Percentiles rank a stretch among this genome's conserved stretches.
Conservation (phyloP, 306 rosid species). For the Rosa chinensis region DNA sequence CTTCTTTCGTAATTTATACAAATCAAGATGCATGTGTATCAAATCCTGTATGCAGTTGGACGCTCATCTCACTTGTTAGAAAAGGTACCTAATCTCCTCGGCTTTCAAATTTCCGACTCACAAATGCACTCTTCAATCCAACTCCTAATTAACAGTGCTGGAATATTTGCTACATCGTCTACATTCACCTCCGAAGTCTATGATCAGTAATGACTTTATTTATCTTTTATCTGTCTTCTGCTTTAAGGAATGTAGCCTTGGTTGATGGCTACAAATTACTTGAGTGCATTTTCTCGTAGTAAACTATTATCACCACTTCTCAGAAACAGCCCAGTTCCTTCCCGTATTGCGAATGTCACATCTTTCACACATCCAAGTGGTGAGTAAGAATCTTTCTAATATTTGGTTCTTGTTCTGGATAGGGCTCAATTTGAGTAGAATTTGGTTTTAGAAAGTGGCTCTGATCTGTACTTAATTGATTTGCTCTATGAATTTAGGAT, state of each 20-base stretch:
- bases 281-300: no score
- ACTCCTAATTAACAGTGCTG: conserved; percentile 81
- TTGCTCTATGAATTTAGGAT: not conserved
- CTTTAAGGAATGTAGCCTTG: not conserved
- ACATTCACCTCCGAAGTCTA: no score
- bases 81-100: not conserved
- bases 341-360: no score
- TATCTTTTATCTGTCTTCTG: no score
- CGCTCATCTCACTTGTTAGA: conserved; percentile 19
- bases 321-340: no score
- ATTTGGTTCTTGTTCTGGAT: not conserved
- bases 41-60: conserved; percentile 68
- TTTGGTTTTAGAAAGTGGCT: not conserved
- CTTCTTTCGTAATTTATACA: not conserved
- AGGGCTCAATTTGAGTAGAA: not conserved
- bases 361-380: no score
- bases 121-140: conserved; percentile 76
- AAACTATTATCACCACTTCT: no score
- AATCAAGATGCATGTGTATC: not conserved
- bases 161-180: conserved; percentile 76
- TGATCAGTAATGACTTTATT: no score
- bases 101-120: conserved; percentile 27
- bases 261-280: no score
- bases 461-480: not conserved
- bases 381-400: not conserved